Evolutionary conservation across 1,284 basidiomycete genomes (phyloP).

Genomic region (Hymenochaete sp.): DNA sequence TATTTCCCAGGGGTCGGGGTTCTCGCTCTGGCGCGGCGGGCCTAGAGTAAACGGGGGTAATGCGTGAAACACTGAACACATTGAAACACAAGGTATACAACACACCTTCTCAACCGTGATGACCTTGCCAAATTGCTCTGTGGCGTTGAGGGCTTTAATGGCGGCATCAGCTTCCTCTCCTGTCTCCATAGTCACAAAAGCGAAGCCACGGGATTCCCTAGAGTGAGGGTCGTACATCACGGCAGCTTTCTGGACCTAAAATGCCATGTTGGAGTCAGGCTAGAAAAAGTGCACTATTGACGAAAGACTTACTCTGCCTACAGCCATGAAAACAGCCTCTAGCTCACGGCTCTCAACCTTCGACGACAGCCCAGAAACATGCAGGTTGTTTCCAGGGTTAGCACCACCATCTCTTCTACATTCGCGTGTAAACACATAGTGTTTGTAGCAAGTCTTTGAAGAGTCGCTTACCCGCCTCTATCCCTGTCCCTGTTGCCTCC

Average conservation of each 20-base stretch:
- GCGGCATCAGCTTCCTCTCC: constrained; percentile 85
- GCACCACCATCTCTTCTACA: constrained; percentile 31
- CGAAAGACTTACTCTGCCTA: constrained; percentile 66
- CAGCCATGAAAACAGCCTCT: constrained; percentile 81
- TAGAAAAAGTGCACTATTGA: no score
- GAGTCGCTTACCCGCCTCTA: constrained; percentile 3
- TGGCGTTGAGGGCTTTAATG: constrained; percentile 74
- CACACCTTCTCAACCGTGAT: constrained; percentile 81
- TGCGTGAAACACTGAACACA: constrained; percentile 12
- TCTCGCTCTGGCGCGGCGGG: constrained; percentile 86
- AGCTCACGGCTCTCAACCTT: constrained; percentile 80
- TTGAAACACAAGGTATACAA: constrained; percentile 1
- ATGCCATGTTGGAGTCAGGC: no score
- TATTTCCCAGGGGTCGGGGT: constrained; percentile 94
- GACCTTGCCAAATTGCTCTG: constrained; percentile 79
- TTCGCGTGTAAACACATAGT: constrained; percentile 11
- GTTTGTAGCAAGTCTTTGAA: constrained; percentile 1
- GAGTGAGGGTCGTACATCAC: constrained; percentile 98
- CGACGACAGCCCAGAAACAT: constrained; percentile 82
- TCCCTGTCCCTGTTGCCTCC: constrained; percentile 14
- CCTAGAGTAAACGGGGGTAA: constrained; percentile 37
- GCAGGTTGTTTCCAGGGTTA: constrained; percentile 95
- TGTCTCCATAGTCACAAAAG: constrained; percentile 93
- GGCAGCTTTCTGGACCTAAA: constrained; percentile 76
- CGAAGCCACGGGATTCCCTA: constrained; percentile 93